A percentile compares a stretch with the other conserved stretches of the same genome.
phyloP scores from a whole-genome alignment of 768 basidiomycete genomes.

The Amanita exitialis region DNA sequence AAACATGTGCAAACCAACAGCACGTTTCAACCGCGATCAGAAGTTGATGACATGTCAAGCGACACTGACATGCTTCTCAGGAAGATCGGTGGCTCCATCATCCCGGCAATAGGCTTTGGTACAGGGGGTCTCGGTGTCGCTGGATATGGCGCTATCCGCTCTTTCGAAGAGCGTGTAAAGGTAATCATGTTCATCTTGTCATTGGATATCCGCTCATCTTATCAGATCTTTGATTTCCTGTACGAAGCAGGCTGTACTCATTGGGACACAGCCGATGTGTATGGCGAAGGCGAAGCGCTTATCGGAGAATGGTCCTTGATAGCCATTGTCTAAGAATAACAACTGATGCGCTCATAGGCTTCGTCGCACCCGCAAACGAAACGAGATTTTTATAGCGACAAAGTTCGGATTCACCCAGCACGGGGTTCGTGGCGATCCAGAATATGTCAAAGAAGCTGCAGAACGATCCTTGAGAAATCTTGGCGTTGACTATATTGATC shows the following conservation, averaged over 20 bases:
- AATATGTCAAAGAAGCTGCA: conserved; percentile 23
- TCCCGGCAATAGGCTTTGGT: conserved; percentile 50
- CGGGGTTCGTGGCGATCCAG: conserved; percentile 22
- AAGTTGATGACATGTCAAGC: too few relatives aligned
- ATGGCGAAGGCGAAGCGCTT: conserved; percentile 32
- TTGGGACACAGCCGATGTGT: conserved; percentile 42
- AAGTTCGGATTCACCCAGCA: conserved; percentile 24
- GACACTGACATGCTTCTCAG: conserved; percentile 5
- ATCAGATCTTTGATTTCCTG: conserved; percentile 30
- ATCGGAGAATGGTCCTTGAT: conserved; percentile 30
- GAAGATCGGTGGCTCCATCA: conserved; percentile 32
- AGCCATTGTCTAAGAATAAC: not conserved
- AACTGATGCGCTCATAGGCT: conserved; percentile 23
- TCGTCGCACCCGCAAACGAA: conserved; percentile 36
- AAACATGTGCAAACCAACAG: too few relatives aligned
- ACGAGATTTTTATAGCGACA: conserved; percentile 51
- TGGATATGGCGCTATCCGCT: conserved; percentile 29
- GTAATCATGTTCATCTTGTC: conserved; percentile 15
- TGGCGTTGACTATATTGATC: conserved; percentile 24
- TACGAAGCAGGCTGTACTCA: conserved; percentile 29
- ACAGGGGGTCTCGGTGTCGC: conserved; percentile 44
- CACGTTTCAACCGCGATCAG: too few relatives aligned
- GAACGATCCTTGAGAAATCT: conserved; percentile 24
- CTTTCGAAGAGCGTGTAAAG: conserved; percentile 53
- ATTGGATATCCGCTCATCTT: not conserved